Evolutionary conservation across 176 grass and related monocot species (phyloP).

Genomic region (Eragrostis curvula): DNA sequence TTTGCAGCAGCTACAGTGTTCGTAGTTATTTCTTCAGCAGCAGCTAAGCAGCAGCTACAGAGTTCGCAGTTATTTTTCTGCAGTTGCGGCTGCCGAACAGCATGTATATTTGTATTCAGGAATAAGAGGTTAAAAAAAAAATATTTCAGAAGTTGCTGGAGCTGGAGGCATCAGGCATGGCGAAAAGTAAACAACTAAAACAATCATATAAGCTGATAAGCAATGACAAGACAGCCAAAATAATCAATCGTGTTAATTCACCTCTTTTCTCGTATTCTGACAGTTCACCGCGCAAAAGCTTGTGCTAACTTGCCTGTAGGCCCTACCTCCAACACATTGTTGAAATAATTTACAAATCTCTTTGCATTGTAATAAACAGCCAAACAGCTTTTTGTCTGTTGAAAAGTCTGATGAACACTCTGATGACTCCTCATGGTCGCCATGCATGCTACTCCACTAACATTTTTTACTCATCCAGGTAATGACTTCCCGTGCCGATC

Average conservation of each 20-base stretch:
- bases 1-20: too few species aligned
- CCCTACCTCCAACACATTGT: not conserved
- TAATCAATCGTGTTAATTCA: not conserved
- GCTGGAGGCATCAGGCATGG: too few species aligned
- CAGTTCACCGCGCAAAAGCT: not conserved
- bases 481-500: conserved; percentile 5
- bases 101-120: too few species aligned
- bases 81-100: too few species aligned
- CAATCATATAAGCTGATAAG: not conserved
- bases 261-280: not conserved
- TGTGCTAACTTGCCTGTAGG: not conserved
- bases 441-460: not conserved
- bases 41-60: too few species aligned
- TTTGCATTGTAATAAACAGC: not conserved
- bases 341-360: not conserved
- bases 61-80: too few species aligned
- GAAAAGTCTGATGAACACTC: not conserved
- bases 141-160: too few species aligned
- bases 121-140: too few species aligned
- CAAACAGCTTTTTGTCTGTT: not conserved
- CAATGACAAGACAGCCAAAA: not conserved
- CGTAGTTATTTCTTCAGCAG: too few species aligned
- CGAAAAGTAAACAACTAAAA: not conserved
- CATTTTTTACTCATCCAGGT: conserved; percentile 18
- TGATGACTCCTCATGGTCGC: not conserved